Percentiles rank a stretch among this genome's conserved stretches.
phyloP scores from a whole-genome alignment of 257 asterid species.

The Nyctanthes arbortristis region DNA sequence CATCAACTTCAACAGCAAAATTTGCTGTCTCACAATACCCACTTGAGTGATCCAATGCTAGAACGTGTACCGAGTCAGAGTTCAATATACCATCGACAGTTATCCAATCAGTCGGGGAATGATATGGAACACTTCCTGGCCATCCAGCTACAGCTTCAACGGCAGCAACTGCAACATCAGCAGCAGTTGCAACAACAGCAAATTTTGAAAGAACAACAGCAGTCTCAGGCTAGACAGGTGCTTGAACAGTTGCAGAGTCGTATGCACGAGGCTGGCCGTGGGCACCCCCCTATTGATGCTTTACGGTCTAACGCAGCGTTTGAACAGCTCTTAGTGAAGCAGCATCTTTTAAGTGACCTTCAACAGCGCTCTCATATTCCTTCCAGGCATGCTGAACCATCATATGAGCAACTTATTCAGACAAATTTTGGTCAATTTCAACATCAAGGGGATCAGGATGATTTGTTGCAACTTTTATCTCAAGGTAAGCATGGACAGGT shows the following conservation, averaged over 20 bases:
- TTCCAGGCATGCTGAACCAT: constrained; percentile 68
- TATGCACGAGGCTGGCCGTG: constrained; percentile 65
- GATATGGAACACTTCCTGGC: constrained; percentile 73
- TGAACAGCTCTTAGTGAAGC: constrained; percentile 73
- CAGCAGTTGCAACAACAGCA: constrained; percentile 62
- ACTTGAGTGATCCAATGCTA: constrained; percentile 54
- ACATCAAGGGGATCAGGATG: constrained; percentile 62
- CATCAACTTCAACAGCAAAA: constrained; percentile 59
- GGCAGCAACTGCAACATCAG: constrained; percentile 68
- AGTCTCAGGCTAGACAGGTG: constrained; percentile 72
- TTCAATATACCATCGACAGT: constrained; percentile 60
- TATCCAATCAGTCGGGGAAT: constrained; percentile 52
- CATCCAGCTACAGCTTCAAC: constrained; percentile 70
- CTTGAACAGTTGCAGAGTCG: constrained; percentile 81
- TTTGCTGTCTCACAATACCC: constrained; percentile 48
- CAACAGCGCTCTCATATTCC: constrained; percentile 72
- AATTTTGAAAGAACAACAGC: constrained; percentile 79
- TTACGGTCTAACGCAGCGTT: constrained; percentile 60
- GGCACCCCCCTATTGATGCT: constrained; percentile 68
- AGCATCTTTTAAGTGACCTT: constrained; percentile 70
- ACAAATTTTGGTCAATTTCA: constrained; percentile 74
- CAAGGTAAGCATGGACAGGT: constrained; percentile 77
- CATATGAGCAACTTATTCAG: constrained; percentile 83
- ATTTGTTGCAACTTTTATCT: constrained; percentile 65
- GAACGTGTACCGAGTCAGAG: constrained; percentile 53